Base-by-base conservation (phyloP, 2,329 filamentous ascomycete species). In the Aspergillus calidoustus region DNA sequence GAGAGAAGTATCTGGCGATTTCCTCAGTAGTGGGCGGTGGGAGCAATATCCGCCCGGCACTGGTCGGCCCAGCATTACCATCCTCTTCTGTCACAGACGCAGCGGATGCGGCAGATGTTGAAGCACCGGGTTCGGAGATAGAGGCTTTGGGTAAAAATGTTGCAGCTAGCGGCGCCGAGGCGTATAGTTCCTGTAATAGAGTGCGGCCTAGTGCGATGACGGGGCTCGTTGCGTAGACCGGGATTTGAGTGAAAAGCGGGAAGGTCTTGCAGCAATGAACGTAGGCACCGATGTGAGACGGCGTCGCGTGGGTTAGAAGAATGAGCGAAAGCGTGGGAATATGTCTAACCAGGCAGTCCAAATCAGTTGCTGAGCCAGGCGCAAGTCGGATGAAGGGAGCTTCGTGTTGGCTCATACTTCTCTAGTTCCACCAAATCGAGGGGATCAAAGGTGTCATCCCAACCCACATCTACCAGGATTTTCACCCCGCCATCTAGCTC, bases 221-320 rank as follows among this genome's bases (percentile, higher is more conserved):
- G 9, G 95, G 95, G 44, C 89, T 89, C 5, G 95, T 99, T 59
- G 95, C 95, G 79, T 97, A 99, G 61, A 97, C 89, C 46, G 95
- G 95, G 64, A 99, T 93, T 72, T 93, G 89, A 9, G 89, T 90
- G 79, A 99, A 99, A 51, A 92, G 84, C 50, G 95, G 93, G 65
- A 98, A 91, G 77, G 97, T 90, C 78, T 97, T 97, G 88, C 95
- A 98, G 82, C 93, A 97, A 77, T 98, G 93, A 48, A 92, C 93
- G 76, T 92, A 97, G 62, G 95, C 95, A 68, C 92, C 94, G 60
- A 99, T 86, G 80, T 99, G 95, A 55, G 92, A 88, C 55, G 92
- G 86, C 0, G 94, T 99, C 64, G 95, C 91, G 77, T 99, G 95
- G 1, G 95, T 99, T 68, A 99, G 86, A 46, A 99, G 91, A 71